Percentiles rank a stretch among this genome's conserved stretches.
phyloP scores from a whole-genome alignment of 805 yeast species.

The Schwanniomyces pseudopolymorphus region DNA sequence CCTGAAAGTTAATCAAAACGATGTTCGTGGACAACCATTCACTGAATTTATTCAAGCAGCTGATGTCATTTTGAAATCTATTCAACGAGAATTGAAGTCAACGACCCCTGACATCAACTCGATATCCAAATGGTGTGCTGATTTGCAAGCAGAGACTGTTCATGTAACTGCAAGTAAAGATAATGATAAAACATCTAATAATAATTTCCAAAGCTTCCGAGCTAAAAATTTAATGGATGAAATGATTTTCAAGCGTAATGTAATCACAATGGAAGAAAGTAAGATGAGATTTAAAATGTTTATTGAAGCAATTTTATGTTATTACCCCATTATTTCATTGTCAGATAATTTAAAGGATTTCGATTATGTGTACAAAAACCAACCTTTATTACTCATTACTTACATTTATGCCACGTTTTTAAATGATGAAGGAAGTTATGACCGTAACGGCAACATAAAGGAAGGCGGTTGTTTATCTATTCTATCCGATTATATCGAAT shows the following conservation, averaged over 20 bases:
- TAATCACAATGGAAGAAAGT: slow-evolving; percentile 35
- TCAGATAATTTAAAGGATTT: slow-evolving; percentile 34
- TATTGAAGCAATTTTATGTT: slow-evolving; percentile 37
- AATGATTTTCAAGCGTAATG: slow-evolving; percentile 30
- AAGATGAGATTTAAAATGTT: slow-evolving; percentile 34
- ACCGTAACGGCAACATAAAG: slow-evolving; percentile 4
- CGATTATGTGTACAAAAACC: slow-evolving; percentile 38
- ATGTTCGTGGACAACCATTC: slow-evolving; percentile 8
- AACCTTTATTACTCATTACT: slow-evolving; percentile 44
- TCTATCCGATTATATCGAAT: slow-evolving; percentile 37
- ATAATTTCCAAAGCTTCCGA: too few species aligned
- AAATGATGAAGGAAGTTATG: slow-evolving; percentile 29
- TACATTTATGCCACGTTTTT: slow-evolving; percentile 49
- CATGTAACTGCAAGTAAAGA: not conserved
- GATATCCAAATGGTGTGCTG: not conserved
- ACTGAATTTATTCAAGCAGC: not conserved
- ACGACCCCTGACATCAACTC: not conserved
- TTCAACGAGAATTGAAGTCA: not conserved
- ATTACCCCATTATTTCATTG: slow-evolving; percentile 50
- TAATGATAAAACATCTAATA: too few species aligned
- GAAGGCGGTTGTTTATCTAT: not conserved
- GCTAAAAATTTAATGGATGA: slow-evolving; percentile 25
- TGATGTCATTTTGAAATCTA: not conserved
- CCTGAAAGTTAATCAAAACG: slow-evolving; percentile 10
- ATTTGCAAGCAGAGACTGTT: not conserved